These are phyloP conservation scores for Pseudogymnoascus sp. DNA, from an alignment of 2,329 filamentous ascomycete species.

Conservation along the genomic window DNA sequence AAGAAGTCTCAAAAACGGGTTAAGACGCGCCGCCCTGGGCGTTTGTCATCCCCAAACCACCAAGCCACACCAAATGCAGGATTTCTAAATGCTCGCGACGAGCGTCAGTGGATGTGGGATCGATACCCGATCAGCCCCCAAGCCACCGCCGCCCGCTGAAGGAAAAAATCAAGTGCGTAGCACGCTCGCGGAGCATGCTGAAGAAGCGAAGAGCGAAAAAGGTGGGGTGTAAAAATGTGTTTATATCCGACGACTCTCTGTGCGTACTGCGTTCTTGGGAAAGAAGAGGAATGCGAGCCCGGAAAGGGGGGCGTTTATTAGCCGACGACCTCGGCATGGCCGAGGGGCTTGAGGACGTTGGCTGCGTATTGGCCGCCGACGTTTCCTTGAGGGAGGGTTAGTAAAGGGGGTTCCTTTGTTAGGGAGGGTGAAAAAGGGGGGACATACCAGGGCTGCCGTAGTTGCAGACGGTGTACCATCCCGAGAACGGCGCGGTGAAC, in stretches of 20 bases:
- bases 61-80: neutral
- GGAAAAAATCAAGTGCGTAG: neutral
- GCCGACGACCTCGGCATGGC: slow-evolving; percentile 29
- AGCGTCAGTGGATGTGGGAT: neutral
- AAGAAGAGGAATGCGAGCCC: neutral
- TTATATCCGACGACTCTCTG: neutral
- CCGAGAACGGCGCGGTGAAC: slow-evolving; percentile 35
- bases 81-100: neutral
- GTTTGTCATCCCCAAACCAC: neutral
- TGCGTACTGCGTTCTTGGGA: neutral
- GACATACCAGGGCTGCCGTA: slow-evolving; percentile 64
- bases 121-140: neutral
- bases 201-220: slow-evolving; percentile 1
- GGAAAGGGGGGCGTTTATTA: slow-evolving; percentile 9
- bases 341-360: slow-evolving; percentile 40
- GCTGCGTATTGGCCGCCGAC: slow-evolving; percentile 41
- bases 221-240: neutral
- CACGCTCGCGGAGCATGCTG: neutral
- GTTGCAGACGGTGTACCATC: slow-evolving; percentile 84
- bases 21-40: neutral
- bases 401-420: slow-evolving; percentile 22
- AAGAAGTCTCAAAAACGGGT: neutral
- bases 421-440: neutral
- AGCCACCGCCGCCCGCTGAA: neutral
- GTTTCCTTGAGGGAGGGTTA: slow-evolving; percentile 37